Evolutionary conservation across 2,329 filamentous ascomycete genomes (phyloP), one percentile per base, ranked within the genome.

Genomic region (Sordariomycetes sp.): DNA sequence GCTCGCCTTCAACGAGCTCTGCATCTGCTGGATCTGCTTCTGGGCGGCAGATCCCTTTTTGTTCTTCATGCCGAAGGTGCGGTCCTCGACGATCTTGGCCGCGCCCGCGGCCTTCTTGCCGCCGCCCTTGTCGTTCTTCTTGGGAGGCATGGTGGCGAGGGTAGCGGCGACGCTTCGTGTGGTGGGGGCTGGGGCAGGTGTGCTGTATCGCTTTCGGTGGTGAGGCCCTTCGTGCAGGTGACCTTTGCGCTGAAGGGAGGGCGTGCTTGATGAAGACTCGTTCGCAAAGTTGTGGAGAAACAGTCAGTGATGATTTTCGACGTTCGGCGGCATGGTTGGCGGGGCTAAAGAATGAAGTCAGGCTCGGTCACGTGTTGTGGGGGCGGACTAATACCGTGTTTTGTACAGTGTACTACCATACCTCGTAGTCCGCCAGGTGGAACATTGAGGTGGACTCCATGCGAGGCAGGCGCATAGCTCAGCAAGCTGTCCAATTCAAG

Each of bases 41-140:
- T 97, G 89, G 57, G 90, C 92, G 56, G 83, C 85, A 58, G 84
- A 87, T 64, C 94, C 94, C 79, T 96, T 99, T 78, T 99, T 99
- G 70, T 99, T 99, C 76, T 99, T 99, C 94, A 99, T 97, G 65
- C 94, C 94, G 79, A 99, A 99, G 54, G 94, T 96, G 76, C 92
- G 94, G 78, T 99, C 94, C 61, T 94, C 90, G 62, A 90, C 88
- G 52, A 77, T 66, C 74, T 90, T 90, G 64, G 74, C 65, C 59
- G 75, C 70, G 24, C 28, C 28, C 28, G 74, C 68, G 58, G 74
- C 70, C 74, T 80, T 81, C 53, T 62, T 62, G 69, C 73, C 76
- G 63, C 66, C 75, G 58, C 65, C 73, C 8, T 52, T 76, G 57
- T 81, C 76, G 59, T 72, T 69, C 65, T 79, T 80, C 70, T 90